Evolutionary conservation across 129 eudicot genomes (phyloP).

Genomic region (Helichrysum umbraculigerum): DNA sequence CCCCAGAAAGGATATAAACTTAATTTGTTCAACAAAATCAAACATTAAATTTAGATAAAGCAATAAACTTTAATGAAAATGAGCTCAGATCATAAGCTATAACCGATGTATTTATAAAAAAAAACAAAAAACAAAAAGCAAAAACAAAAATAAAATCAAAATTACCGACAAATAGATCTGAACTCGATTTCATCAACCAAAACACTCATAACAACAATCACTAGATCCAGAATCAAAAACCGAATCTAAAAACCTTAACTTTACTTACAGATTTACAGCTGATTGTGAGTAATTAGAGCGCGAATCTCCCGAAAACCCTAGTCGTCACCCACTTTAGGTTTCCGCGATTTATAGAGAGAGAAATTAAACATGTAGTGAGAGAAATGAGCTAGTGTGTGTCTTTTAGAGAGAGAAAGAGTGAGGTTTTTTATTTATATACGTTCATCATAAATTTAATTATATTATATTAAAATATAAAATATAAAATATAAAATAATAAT

Average conservation of each 20-base stretch:
- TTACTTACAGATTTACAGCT: conserved; percentile 35
- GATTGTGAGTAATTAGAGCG: conserved; percentile 33
- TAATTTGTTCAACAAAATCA: not conserved
- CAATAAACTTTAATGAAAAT: not conserved
- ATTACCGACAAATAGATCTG: conserved; percentile 41
- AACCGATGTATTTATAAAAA: not conserved
- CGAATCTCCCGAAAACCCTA: conserved; percentile 41
- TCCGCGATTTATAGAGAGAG: conserved; percentile 24
- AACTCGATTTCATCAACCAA: conserved; percentile 22
- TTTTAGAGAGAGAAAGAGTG: conserved; percentile 29
- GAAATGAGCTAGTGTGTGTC: conserved; percentile 16
- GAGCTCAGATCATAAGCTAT: conserved; percentile 21
- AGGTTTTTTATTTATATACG: conserved; percentile 3
- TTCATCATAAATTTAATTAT: not conserved
- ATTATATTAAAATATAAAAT: not conserved
- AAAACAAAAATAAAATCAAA: conserved; percentile 13
- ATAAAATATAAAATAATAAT: no score
- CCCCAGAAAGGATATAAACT: not conserved
- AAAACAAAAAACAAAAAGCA: not conserved
- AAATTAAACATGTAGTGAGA: conserved; percentile 30
- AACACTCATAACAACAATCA: conserved; percentile 23
- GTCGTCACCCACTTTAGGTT: conserved; percentile 40
- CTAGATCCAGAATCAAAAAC: conserved; percentile 17
- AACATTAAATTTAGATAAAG: conserved; percentile 7
- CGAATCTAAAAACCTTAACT: conserved; percentile 14